Evolutionary conservation across 2,329 filamentous ascomycete species (phyloP), one percentile per base, ranked within the genome.

Genomic region (Elsinoe arachidis): DNA sequence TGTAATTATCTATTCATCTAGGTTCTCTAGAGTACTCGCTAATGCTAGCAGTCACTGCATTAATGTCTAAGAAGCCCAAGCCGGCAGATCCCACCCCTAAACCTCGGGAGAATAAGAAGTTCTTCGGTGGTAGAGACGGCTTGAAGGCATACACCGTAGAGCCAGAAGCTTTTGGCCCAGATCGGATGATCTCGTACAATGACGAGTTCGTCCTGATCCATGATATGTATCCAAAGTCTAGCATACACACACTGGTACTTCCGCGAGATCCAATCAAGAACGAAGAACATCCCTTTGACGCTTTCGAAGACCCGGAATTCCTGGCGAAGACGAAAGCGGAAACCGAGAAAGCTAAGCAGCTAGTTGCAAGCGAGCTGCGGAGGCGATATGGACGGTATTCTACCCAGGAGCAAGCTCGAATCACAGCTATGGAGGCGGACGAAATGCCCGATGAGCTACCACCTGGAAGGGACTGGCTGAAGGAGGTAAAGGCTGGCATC

Each of bases 151-250:
- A 93, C 71, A 84, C 87, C 51, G 65, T 74, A 6, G 72, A 82
- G 55, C 88, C 88, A 0, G 76, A 79, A 34, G 74, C 77, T 1
- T 86, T 82, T 64, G 78, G 83, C 1, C 63, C 77, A 4, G 77
- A 75, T 23, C 74, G 79, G 7, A 80, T 90, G 1, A 76, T 93
- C 56, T 85, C 83, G 66, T 76, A 84, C 70, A 81, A 82, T 62
- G 76, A 81, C n/a, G 73, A 83, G 60, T 89, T 86, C 63, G 87
- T 91, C 53, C 80, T 84, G 17, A 88, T 97, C 69, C 80, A 85
- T 64, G 93, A 99, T 73, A 76, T 83, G 60, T 99, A 83, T 68
- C 91, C 93, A 7, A 99, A 97, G 72, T 82, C 88, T 2, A 83
- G 81, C 2, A 78, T 96, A 3, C 93, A 99, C 73, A 79, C 89